phyloP scores from a whole-genome alignment of 352 stramenopile genomes.

The Phytophthora syringae region DNA sequence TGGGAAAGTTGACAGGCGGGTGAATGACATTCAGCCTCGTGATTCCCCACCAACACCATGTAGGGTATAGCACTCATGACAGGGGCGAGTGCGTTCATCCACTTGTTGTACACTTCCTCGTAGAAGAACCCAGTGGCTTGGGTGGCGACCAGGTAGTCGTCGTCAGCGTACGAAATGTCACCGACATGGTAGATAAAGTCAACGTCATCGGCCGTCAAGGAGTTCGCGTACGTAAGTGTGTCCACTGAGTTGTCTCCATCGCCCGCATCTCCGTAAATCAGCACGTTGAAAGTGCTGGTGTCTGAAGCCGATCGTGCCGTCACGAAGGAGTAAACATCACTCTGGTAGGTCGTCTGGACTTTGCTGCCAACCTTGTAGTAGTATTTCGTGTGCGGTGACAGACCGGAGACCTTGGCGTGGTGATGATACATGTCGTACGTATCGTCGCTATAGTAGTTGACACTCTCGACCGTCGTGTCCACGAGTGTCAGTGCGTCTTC shows the following conservation, averaged over 20 bases:
- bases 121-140: conserved; percentile 35
- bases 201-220: conserved; percentile 29
- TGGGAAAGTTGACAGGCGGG: conserved; percentile 33
- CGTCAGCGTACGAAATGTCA: conserved; percentile 45
- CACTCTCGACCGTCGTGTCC: conserved; percentile 16
- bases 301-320: conserved; percentile 35
- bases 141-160: conserved; percentile 26
- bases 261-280: conserved; percentile 41
- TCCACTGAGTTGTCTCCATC: conserved; percentile 25
- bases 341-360: conserved; percentile 29
- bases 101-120: conserved; percentile 65
- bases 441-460: conserved; percentile 51
- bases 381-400: conserved; percentile 48
- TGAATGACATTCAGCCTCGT: conserved; percentile 62
- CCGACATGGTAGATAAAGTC: conserved; percentile 44
- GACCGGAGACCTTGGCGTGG: conserved; percentile 45
- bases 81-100: conserved; percentile 58
- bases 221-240: conserved; percentile 42
- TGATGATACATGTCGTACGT: conserved; percentile 53
- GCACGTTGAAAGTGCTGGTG: conserved; percentile 32
- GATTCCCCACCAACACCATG: conserved; percentile 79
- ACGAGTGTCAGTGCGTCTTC: conserved; percentile 21
- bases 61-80: conserved; percentile 56
- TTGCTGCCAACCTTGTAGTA: conserved; percentile 39
- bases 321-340: conserved; percentile 35